These are phyloP conservation scores for Psophocarpus tetragonolobus DNA, from an alignment of 306 rosid genomes.

Conservation along the genomic window DNA sequence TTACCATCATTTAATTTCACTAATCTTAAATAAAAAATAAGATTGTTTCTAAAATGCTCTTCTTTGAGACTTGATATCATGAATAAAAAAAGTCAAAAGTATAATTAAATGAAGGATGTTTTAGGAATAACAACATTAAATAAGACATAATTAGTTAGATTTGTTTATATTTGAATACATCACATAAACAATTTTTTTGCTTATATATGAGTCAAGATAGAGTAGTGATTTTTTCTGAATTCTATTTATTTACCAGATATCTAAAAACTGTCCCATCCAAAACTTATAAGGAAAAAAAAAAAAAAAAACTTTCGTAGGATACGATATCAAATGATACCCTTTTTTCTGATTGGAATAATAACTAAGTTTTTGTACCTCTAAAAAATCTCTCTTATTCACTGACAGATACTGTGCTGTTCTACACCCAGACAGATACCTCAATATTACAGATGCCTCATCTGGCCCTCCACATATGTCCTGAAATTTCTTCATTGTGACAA, in stretches of 20 bases:
- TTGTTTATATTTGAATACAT: too few relatives aligned
- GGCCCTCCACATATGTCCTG: constrained; percentile 69
- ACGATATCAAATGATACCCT: not conserved
- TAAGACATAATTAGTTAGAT: too few relatives aligned
- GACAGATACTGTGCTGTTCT: constrained; percentile 69
- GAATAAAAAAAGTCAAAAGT: too few relatives aligned
- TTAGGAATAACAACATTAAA: too few relatives aligned
- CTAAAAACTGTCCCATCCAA: constrained; percentile 3
- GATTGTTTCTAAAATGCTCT: too few relatives aligned
- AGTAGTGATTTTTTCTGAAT: not conserved
- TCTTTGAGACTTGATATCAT: too few relatives aligned
- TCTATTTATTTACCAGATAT: not conserved
- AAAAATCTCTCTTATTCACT: constrained; percentile 44
- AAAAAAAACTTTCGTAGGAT: not conserved
- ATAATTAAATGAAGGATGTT: too few relatives aligned
- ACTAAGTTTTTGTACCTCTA: constrained; percentile 59
- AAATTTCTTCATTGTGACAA: constrained; percentile 69
- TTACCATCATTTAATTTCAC: too few relatives aligned
- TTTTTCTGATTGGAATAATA: constrained; percentile 12
- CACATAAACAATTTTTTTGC: too few relatives aligned
- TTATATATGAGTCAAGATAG: too few relatives aligned
- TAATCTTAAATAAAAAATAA: too few relatives aligned
- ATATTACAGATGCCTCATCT: constrained; percentile 61
- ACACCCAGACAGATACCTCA: constrained; percentile 65
- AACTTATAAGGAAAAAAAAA: not conserved